phyloP scores from a whole-genome alignment of 2,329 filamentous ascomycete species.

The Fusarium penzigii region DNA sequence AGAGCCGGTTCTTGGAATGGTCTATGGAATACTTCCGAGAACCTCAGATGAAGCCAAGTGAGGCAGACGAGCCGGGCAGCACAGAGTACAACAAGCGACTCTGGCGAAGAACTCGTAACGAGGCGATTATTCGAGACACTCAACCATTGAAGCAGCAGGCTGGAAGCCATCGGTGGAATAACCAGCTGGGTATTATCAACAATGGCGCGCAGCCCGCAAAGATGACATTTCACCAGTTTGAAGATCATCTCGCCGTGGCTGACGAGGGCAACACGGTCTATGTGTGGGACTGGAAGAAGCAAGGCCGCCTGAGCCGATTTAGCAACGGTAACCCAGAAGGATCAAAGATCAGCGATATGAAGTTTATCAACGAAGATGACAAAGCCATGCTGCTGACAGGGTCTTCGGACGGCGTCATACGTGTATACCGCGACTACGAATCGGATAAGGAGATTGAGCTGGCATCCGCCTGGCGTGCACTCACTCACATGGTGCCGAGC shows the following conservation, averaged over 20 bases:
- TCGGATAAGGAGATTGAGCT: constrained; percentile 74
- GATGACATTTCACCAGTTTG: constrained; percentile 97
- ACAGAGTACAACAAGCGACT: constrained; percentile 94
- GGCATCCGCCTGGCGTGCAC: constrained; percentile 85
- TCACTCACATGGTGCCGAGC: constrained; percentile 91
- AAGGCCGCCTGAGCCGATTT: constrained; percentile 76
- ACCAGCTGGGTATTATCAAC: constrained; percentile 78
- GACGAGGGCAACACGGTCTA: constrained; percentile 90
- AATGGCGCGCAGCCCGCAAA: constrained; percentile 88
- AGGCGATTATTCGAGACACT: constrained; percentile 86
- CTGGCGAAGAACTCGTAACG: constrained; percentile 90
- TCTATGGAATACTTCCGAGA: constrained; percentile 97
- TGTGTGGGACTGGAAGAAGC: constrained; percentile 91
- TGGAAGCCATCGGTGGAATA: constrained; percentile 83
- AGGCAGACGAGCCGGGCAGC: constrained; percentile 94
- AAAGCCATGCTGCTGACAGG: constrained; percentile 93
- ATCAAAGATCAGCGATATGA: constrained; percentile 90
- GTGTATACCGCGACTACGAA: constrained; percentile 92
- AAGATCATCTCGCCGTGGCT: constrained; percentile 90
- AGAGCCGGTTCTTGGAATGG: constrained; percentile 89
- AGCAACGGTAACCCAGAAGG: constrained; percentile 92
- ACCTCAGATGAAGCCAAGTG: constrained; percentile 95
- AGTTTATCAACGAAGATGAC: constrained; percentile 98
- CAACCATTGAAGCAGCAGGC: constrained; percentile 92
- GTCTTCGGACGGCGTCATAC: constrained; percentile 90